Conservation (phyloP, 2,329 filamentous ascomycete genomes). For the Verticillium isaacii region DNA sequence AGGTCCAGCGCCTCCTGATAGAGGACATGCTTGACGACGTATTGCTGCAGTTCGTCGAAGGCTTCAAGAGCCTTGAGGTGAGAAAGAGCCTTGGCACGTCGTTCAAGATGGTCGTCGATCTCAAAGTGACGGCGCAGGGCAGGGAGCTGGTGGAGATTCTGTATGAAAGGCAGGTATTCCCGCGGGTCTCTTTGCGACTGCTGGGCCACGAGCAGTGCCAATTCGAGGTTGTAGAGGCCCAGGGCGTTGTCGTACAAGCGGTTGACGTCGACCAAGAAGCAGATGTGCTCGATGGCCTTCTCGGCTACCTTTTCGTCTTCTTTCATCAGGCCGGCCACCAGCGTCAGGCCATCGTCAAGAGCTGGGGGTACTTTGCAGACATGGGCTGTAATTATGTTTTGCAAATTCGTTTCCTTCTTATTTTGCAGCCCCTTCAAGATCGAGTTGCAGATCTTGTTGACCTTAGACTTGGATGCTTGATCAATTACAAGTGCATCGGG, state of each 20-base stretch:
- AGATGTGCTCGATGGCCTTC: slow-evolving; percentile 91
- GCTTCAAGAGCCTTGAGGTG: slow-evolving; percentile 69
- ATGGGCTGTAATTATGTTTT: slow-evolving; percentile 91
- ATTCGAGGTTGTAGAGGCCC: slow-evolving; percentile 85
- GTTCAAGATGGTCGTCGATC: slow-evolving; percentile 83
- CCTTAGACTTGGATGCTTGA: slow-evolving; percentile 48
- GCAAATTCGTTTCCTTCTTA: slow-evolving; percentile 62
- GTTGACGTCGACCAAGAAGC: slow-evolving; percentile 92
- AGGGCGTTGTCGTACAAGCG: slow-evolving; percentile 85
- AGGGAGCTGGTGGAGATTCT: slow-evolving; percentile 73
- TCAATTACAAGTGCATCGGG: slow-evolving; percentile 5
- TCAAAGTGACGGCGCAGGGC: slow-evolving; percentile 69
- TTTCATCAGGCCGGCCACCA: slow-evolving; percentile 71
- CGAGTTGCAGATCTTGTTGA: slow-evolving; percentile 85
- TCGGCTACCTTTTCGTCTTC: slow-evolving; percentile 71
- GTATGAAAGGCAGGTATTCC: slow-evolving; percentile 93
- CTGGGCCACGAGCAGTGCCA: slow-evolving; percentile 86
- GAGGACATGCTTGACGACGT: slow-evolving; percentile 73
- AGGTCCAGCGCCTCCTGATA: slow-evolving; percentile 74
- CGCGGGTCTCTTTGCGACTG: slow-evolving; percentile 93
- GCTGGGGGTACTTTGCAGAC: slow-evolving; percentile 92
- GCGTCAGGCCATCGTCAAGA: slow-evolving; percentile 73
- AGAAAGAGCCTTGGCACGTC: slow-evolving; percentile 69
- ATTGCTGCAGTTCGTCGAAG: slow-evolving; percentile 74
- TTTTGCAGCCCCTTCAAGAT: slow-evolving; percentile 65